Evolutionary conservation across 2,329 filamentous ascomycete genomes (phyloP).

Genomic region (Sporothrix globosa): DNA sequence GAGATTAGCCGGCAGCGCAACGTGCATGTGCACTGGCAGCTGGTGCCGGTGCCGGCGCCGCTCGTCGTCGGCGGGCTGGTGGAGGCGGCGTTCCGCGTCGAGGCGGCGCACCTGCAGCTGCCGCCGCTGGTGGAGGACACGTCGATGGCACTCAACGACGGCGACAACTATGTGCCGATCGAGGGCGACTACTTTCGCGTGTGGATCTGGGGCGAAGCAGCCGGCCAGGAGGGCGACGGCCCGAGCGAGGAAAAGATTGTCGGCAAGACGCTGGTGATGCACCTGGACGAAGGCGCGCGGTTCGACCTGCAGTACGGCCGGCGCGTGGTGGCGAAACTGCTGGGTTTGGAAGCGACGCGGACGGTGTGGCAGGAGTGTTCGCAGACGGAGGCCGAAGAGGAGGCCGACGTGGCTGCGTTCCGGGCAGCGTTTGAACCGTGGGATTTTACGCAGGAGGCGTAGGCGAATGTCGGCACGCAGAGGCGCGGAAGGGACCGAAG

Average conservation of each 20-base stretch:
- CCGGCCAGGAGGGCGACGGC: conserved; percentile 41
- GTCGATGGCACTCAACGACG: conserved; percentile 44
- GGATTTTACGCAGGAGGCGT: conserved; percentile 68
- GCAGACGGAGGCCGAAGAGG: conserved; percentile 78
- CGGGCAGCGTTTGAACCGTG: conserved; percentile 80
- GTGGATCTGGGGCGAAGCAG: conserved; percentile 70
- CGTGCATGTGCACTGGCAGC: conserved; percentile 93
- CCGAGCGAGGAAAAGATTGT: conserved; percentile 47
- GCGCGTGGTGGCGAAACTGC: conserved; percentile 82
- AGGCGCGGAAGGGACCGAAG: background rate
- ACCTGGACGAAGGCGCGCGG: conserved; percentile 68
- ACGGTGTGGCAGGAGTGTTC: conserved; percentile 82
- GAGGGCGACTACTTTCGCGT: conserved; percentile 75
- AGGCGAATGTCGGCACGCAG: background rate
- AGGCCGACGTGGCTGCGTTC: conserved; percentile 74
- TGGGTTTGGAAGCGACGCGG: conserved; percentile 73
- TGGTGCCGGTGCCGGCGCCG: conserved; percentile 73
- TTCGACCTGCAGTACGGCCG: conserved; percentile 93
- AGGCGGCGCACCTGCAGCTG: conserved; percentile 73
- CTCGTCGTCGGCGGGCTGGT: conserved; percentile 73
- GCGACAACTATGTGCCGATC: conserved; percentile 56
- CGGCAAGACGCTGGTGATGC: conserved; percentile 73
- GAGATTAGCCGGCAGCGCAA: conserved; percentile 83
- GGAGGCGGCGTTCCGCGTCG: conserved; percentile 84
- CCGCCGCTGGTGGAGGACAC: conserved; percentile 51